Evolutionary conservation across 169 alveolate genomes (phyloP).

Genomic region (Besnoitia besnoiti): DNA sequence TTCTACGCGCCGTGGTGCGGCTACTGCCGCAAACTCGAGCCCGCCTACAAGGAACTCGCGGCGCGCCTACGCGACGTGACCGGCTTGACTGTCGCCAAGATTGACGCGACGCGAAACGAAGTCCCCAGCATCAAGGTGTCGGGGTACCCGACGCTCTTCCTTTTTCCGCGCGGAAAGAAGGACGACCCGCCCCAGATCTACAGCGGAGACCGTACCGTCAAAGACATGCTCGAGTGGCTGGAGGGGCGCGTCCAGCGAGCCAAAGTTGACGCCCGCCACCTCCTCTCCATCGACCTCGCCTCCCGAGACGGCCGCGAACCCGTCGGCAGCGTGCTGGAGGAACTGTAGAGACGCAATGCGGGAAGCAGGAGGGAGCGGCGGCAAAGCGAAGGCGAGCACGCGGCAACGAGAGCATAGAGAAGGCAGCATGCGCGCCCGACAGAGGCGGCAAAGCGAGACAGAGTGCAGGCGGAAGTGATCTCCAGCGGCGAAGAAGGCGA

Average conservation of each 20-base stretch:
- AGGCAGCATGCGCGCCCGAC: no score
- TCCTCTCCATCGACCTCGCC: slow-evolving; percentile 46
- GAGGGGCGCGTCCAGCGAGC: slow-evolving; percentile 5
- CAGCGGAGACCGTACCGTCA: slow-evolving; percentile 54
- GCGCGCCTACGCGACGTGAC: slow-evolving; percentile 49
- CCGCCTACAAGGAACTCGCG: slow-evolving; percentile 68
- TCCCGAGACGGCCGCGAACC: background rate
- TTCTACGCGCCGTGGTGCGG: slow-evolving; percentile 71
- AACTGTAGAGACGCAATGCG: background rate
- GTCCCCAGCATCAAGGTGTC: slow-evolving; percentile 47
- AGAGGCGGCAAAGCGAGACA: no score
- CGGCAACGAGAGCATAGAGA: no score
- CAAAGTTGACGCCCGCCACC: slow-evolving; percentile 8
- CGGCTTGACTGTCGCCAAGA: slow-evolving; percentile 58
- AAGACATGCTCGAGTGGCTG: slow-evolving; percentile 67
- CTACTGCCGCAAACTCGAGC: slow-evolving; percentile 67
- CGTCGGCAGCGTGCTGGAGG: slow-evolving; percentile 35
- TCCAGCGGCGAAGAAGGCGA: background rate
- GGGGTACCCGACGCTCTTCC: slow-evolving; percentile 64
- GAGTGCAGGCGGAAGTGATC: background rate
- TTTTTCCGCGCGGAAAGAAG: slow-evolving; percentile 41
- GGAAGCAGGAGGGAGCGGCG: background rate
- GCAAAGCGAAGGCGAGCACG: background rate
- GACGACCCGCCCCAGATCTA: slow-evolving; percentile 41
- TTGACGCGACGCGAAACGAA: slow-evolving; percentile 61